A percentile compares a stretch with the other conserved stretches of the same genome.
phyloP scores from a whole-genome alignment of 768 basidiomycete genomes.

The Leccinum boreale region DNA sequence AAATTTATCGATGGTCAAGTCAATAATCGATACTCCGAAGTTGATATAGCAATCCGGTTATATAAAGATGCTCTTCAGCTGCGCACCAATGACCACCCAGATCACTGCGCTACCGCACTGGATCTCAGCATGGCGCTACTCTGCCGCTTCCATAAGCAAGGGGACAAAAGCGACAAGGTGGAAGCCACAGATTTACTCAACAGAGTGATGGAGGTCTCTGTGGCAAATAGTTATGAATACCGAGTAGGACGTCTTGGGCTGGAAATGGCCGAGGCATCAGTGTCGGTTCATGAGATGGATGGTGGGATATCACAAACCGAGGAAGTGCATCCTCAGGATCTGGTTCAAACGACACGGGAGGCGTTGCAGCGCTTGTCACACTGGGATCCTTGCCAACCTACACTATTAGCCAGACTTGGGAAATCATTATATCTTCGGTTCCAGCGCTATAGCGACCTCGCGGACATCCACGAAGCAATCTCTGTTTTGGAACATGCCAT shows the following conservation, averaged over 20 bases:
- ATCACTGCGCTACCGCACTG: background rate
- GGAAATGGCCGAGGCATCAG: background rate
- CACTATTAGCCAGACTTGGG: background rate
- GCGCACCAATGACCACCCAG: background rate
- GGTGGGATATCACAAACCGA: background rate
- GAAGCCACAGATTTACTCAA: background rate
- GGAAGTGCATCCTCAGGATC: background rate
- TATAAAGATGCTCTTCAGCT: background rate
- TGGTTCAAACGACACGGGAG: background rate
- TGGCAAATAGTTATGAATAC: background rate
- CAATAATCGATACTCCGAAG: background rate
- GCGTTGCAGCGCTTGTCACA: background rate
- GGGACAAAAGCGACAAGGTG: background rate
- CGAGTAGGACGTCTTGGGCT: background rate
- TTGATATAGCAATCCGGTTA: background rate
- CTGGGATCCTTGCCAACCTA: too few relatives aligned
- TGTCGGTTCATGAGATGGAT: background rate
- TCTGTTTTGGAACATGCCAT: background rate
- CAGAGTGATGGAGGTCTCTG: background rate
- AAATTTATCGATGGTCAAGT: background rate
- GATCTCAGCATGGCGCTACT: background rate
- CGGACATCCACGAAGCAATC: background rate
- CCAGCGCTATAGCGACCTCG: background rate
- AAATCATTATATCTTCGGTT: background rate
- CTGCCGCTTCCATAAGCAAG: background rate